Conservation (phyloP, 2,329 filamentous ascomycete genomes). For the Monosporascus cannonballus region DNA sequence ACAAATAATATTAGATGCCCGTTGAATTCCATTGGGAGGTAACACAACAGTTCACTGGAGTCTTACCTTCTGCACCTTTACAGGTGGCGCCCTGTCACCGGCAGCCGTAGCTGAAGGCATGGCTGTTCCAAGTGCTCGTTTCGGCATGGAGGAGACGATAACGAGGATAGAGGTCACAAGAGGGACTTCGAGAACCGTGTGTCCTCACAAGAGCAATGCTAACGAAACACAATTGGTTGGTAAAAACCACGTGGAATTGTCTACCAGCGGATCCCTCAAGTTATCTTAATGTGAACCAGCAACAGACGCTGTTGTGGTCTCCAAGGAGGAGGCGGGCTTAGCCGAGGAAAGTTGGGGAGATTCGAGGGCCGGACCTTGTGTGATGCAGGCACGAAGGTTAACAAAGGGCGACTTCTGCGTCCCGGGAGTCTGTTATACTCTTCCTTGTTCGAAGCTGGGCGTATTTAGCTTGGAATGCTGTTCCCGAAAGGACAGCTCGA, state of each 20-base stretch:
- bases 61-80: slow-evolving; percentile 29
- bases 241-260: too few relatives aligned
- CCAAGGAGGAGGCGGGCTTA: too few relatives aligned
- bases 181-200: neutral
- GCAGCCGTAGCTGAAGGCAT: slow-evolving; percentile 23
- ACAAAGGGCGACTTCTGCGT: neutral
- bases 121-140: slow-evolving; percentile 29
- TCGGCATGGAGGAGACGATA: slow-evolving; percentile 27
- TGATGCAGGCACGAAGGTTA: neutral
- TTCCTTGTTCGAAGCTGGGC: neutral
- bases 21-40: neutral
- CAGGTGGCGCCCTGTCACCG: slow-evolving; percentile 24
- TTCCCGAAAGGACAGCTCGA: neutral
- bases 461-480: neutral
- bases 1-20: slow-evolving; percentile 12
- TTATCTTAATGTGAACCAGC: too few relatives aligned
- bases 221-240: too few relatives aligned
- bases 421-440: neutral
- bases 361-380: neutral
- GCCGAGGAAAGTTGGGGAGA: neutral
- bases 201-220: neutral
- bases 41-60: too few relatives aligned
- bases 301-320: too few relatives aligned
- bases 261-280: too few relatives aligned
- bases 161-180: neutral